Conservation (phyloP, 805 yeast genomes). For the Metschnikowia matae region DNA sequence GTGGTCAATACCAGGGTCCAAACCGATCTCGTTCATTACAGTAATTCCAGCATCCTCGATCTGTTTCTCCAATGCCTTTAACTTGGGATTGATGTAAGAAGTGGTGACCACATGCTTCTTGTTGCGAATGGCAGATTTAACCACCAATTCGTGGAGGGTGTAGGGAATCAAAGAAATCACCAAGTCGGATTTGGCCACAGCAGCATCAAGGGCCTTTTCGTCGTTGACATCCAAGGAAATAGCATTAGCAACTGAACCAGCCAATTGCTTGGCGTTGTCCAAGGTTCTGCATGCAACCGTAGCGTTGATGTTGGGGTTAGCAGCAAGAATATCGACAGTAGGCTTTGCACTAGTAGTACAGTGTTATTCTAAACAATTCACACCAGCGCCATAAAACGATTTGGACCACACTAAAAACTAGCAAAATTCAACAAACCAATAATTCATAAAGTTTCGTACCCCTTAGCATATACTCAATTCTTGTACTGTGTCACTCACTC, state of each 20-base stretch:
- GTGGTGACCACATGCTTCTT: conserved; percentile 89
- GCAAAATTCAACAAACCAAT: no score
- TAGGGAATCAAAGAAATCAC: conserved; percentile 95
- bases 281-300: conserved; percentile 97
- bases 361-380: no score
- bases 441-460: no score
- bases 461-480: no score
- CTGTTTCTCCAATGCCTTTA: conserved; percentile 79
- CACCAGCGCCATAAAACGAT: no score
- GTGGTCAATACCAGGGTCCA: conserved; percentile 98
- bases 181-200: conserved; percentile 73
- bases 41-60: conserved; percentile 93
- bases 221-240: conserved; percentile 86
- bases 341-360: no score
- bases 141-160: conserved; percentile 89
- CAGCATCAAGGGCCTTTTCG: conserved; percentile 70
- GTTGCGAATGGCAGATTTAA: conserved; percentile 85
- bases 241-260: conserved; percentile 76
- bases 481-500: no score
- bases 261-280: conserved; percentile 78
- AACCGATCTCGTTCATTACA: conserved; percentile 97
- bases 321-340: conserved; percentile 87
- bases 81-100: conserved; percentile 92
- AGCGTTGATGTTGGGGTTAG: conserved; percentile 74
- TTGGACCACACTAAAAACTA: no score